Conservation (phyloP, 2,329 filamentous ascomycete genomes). For the Xylaria hypoxylon region DNA sequence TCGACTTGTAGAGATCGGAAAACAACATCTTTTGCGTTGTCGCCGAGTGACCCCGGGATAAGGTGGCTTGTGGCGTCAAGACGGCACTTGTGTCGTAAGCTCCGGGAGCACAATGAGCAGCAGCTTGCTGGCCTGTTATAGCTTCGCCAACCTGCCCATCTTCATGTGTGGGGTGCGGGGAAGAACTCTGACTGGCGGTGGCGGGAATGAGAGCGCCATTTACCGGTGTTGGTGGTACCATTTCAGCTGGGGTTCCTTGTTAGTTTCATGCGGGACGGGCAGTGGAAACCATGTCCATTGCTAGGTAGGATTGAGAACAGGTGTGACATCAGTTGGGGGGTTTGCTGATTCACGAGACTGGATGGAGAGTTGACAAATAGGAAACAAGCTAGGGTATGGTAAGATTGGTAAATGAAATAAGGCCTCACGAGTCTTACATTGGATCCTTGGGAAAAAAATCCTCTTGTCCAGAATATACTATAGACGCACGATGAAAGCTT, state of each 20-base stretch:
- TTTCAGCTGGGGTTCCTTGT: conserved; percentile 34
- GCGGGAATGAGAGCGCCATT: conserved; percentile 41
- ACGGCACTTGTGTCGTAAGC: conserved; percentile 28
- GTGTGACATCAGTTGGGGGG: conserved; percentile 31
- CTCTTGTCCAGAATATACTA: background rate
- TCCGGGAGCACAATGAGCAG: conserved; percentile 29
- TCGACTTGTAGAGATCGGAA: conserved; percentile 69
- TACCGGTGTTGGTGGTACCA: conserved; percentile 39
- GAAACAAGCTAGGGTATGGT: conserved; percentile 13
- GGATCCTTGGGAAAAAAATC: conserved; percentile 4
- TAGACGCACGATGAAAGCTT: conserved; percentile 1
- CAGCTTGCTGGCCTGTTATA: conserved; percentile 44
- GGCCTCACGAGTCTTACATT: conserved; percentile 25
- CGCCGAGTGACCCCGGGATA: conserved; percentile 36
- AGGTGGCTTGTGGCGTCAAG: conserved; percentile 34
- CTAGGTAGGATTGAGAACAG: conserved; percentile 29
- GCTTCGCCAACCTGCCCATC: conserved; percentile 40
- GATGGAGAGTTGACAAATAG: conserved; percentile 35
- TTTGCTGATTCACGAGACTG: conserved; percentile 28
- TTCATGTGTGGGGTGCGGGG: conserved; percentile 49
- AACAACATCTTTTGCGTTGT: conserved; percentile 64
- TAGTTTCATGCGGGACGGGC: conserved; percentile 38
- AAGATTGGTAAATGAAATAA: conserved; percentile 19
- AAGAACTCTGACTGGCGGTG: conserved; percentile 47
- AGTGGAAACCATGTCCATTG: conserved; percentile 23